Percentiles rank a stretch among this genome's conserved stretches.
These are phyloP conservation scores for Phytophthora tubulina DNA, from an alignment of 352 stramenopile genomes.

Conservation along the genomic window DNA sequence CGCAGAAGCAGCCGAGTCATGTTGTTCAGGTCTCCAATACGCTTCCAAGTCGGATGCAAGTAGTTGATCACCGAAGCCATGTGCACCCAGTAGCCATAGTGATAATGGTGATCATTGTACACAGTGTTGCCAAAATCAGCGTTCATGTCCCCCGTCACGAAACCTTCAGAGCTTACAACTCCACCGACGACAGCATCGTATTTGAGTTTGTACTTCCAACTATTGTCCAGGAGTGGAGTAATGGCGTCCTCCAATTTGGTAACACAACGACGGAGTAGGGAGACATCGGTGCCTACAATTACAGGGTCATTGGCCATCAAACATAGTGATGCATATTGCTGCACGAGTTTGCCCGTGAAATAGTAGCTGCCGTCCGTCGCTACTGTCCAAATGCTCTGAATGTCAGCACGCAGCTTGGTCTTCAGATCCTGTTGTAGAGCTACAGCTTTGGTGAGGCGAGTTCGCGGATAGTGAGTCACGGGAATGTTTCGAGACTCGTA, in stretches of 20 bases:
- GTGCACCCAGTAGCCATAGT: slow-evolving; percentile 84
- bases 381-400: slow-evolving; percentile 67
- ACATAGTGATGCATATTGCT: slow-evolving; percentile 80
- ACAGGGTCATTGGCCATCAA: slow-evolving; percentile 76
- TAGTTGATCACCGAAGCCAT: slow-evolving; percentile 73
- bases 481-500: slow-evolving; percentile 54
- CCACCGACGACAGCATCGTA: slow-evolving; percentile 72
- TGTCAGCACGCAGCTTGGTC: slow-evolving; percentile 58
- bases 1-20: slow-evolving; percentile 60
- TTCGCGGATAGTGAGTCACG: slow-evolving; percentile 69
- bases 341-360: slow-evolving; percentile 79
- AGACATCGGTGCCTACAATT: slow-evolving; percentile 69
- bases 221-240: slow-evolving; percentile 67
- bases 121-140: slow-evolving; percentile 80
- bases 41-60: slow-evolving; percentile 69
- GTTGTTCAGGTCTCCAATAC: slow-evolving; percentile 59
- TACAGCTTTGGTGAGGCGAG: slow-evolving; percentile 47
- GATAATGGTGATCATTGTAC: slow-evolving; percentile 85
- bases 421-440: slow-evolving; percentile 52
- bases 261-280: slow-evolving; percentile 64
- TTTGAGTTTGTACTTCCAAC: slow-evolving; percentile 68
- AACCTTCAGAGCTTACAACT: slow-evolving; percentile 74
- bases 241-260: slow-evolving; percentile 72
- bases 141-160: slow-evolving; percentile 57
- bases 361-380: slow-evolving; percentile 68